Base-by-base conservation (phyloP, 257 asterid genomes). In the Solanum bukasovii region DNA sequence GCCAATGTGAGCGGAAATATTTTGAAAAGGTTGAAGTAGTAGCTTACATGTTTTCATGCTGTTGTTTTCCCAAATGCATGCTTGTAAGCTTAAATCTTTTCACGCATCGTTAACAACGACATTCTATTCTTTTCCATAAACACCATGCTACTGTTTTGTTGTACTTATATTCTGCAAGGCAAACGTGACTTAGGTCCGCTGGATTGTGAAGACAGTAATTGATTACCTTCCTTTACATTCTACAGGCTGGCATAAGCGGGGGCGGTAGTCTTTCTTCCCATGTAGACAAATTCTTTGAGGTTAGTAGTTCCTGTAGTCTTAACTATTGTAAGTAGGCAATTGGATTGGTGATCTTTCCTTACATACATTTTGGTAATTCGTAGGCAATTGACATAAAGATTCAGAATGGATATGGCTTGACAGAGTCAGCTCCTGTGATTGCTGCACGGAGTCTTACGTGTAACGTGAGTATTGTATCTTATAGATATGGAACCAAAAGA, bases 341-440 rank as follows among this genome's bases (percentile, higher is more conserved):
- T 84, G 37, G 83, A 31, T 63, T 35, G 9, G 34, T 33, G 35
- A 65, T 68, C 68, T 21, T 42, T 89, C 70, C 67, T 77, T 37
- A 31, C 72, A 13, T 40, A 49, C 49, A 27, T 42, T 37, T 35
- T 88, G 25, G 87, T 89, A 84, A 87, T 84, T 33, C 29, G 87
- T 93, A 97, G 99, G 98, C 99, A n/a, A 94, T 97, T 88, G 99
- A 86, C 79, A 92, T 96, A 86, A 96, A 77, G 73, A 56, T 96
- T 79, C 99, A 93, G 91, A 97, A 97, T 91, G 99, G 99, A 68
- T 97, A 94, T 68, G 99, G 99, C 89, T 89, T 97, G 93, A 96
- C 99, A 83, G 99, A 97, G 90, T 87, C 99, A 34, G 92, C 99
- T 67, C 99, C 99, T 68, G 99, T 97, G 87, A 94, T 94, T 85